Percentiles rank a stretch among this genome's conserved stretches.
Conservation (phyloP, 1,284 basidiomycete species). For the Ceratobasidium sp. region DNA sequence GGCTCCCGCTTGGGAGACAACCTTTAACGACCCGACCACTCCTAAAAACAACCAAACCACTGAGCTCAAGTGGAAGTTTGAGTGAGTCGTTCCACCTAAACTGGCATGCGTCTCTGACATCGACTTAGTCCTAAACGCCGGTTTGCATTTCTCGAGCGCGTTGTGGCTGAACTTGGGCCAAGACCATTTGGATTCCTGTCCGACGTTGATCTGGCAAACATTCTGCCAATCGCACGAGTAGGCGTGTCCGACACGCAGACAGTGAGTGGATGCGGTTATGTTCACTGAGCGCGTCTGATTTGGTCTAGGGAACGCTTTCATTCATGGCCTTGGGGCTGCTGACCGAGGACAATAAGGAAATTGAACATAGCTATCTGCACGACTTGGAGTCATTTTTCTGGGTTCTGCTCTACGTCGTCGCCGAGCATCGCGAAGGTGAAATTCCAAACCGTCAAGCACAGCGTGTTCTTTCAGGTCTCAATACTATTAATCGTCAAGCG, state of each 20-base stretch:
- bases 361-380: slow-evolving; percentile 11
- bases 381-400: slow-evolving; percentile 30
- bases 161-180: not conserved
- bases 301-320: not conserved
- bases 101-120: not conserved
- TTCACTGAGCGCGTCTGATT: not conserved
- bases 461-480: not conserved
- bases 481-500: not conserved
- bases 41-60: not conserved
- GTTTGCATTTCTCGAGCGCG: not conserved
- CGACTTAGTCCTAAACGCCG: not conserved
- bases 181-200: slow-evolving; percentile 2
- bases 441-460: not conserved
- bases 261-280: not conserved
- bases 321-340: slow-evolving; percentile 20
- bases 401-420: slow-evolving; percentile 16
- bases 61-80: not conserved
- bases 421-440: not conserved
- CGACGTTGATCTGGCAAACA: slow-evolving; percentile 6
- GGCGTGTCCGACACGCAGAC: slow-evolving; percentile 7
- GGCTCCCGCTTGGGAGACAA: not conserved
- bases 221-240: not conserved
- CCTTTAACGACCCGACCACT: not conserved
- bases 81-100: not conserved
- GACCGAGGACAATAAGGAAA: not conserved